Conservation (phyloP, 23 red algal genomes). For the Gracilaria domingensis region DNA sequence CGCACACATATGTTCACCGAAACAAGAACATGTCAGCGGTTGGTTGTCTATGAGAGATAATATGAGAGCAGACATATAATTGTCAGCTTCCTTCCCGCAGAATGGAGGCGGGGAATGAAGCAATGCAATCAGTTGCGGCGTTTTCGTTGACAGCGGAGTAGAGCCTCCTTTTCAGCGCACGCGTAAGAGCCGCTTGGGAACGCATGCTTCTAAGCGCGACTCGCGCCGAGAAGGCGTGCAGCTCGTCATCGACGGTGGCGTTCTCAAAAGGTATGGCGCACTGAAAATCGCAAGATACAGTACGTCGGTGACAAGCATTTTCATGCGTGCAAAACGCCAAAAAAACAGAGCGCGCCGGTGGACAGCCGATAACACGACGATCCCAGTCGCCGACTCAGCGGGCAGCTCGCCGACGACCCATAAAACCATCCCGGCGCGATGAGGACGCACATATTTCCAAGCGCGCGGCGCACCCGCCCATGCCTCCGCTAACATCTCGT, state of each 20-base stretch:
- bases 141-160: too few relatives aligned
- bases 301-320: not conserved
- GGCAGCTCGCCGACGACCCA: not conserved
- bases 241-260: too few relatives aligned
- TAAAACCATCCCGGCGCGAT: not conserved
- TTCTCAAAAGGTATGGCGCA: too few relatives aligned
- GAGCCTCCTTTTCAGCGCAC: too few relatives aligned
- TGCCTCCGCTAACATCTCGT: not conserved
- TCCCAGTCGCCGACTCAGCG: not conserved
- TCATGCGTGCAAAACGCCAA: not conserved
- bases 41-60: not conserved
- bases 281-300: not conserved
- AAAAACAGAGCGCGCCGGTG: not conserved
- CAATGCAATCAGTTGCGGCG: too few relatives aligned
- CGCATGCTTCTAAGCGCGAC: too few relatives aligned
- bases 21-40: conserved; percentile 30
- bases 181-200: too few relatives aligned
- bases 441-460: not conserved
- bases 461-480: not conserved
- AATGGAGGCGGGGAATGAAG: too few relatives aligned
- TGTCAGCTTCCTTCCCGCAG: too few relatives aligned
- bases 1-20: conserved; percentile 47
- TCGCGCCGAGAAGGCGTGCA: too few relatives aligned
- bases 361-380: not conserved
- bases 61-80: not conserved